phyloP scores from a whole-genome alignment of 2,329 filamentous ascomycete genomes.

The Neurospora sp. region DNA sequence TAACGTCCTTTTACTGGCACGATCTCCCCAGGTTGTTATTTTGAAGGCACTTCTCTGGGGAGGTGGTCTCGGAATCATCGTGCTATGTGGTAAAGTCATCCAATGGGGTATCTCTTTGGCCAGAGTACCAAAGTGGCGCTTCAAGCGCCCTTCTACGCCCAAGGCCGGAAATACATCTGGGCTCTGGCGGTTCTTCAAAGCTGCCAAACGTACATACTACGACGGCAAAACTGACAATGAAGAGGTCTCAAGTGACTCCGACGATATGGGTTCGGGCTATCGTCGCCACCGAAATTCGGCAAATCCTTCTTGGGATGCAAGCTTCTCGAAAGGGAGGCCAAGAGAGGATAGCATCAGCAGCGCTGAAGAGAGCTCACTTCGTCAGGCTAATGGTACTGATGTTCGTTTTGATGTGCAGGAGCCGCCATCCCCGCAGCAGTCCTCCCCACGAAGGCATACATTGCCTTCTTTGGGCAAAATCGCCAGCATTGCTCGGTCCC shows the following conservation, averaged over 20 bases:
- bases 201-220: neutral
- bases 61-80: slow-evolving; percentile 66
- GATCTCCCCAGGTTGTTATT: slow-evolving; percentile 74
- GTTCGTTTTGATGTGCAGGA: slow-evolving; percentile 5
- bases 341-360: slow-evolving; percentile 9
- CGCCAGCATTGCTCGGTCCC: slow-evolving; percentile 24
- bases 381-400: neutral
- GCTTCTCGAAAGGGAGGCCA: neutral
- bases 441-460: slow-evolving; percentile 36
- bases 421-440: slow-evolving; percentile 1
- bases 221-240: neutral
- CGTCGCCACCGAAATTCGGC: neutral
- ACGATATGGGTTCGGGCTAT: neutral
- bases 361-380: slow-evolving; percentile 3
- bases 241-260: neutral
- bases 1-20: slow-evolving; percentile 66
- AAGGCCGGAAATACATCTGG: slow-evolving; percentile 21
- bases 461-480: slow-evolving; percentile 33
- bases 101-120: slow-evolving; percentile 78
- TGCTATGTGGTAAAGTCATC: slow-evolving; percentile 64
- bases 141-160: slow-evolving; percentile 46
- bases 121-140: slow-evolving; percentile 84
- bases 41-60: slow-evolving; percentile 78
- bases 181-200: neutral
- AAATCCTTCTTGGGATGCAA: neutral